These are phyloP conservation scores for Xenoacremonium recifei DNA, from an alignment of 2,329 filamentous ascomycete genomes.

Conservation along the genomic window DNA sequence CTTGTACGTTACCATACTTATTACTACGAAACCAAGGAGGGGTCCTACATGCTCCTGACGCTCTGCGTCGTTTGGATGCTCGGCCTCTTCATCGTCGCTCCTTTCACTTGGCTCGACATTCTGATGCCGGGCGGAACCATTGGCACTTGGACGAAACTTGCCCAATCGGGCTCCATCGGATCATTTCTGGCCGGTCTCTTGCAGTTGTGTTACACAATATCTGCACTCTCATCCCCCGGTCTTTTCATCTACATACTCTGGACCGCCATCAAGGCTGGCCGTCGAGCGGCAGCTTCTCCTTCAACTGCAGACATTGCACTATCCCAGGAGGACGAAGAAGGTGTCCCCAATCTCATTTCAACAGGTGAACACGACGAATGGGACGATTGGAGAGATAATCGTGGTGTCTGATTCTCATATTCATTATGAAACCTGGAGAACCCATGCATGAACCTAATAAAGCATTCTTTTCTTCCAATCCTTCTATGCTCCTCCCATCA, in stretches of 20 bases:
- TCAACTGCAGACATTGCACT: neutral
- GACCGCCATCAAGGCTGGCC: conserved; percentile 9
- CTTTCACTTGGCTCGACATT: conserved; percentile 7
- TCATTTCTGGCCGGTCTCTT: conserved; percentile 1
- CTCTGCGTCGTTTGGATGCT: conserved; percentile 15
- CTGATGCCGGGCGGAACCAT: conserved; percentile 4
- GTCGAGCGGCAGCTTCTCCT: neutral
- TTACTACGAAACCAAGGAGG: conserved; percentile 17
- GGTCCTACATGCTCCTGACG: conserved; percentile 14
- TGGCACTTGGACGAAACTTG: conserved; percentile 3
- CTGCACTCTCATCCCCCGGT: conserved; percentile 1
- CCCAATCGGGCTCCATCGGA: neutral
- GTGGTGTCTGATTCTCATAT: conserved; percentile 5
- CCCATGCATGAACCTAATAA: conserved; percentile 8
- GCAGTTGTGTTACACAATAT: conserved; percentile 1
- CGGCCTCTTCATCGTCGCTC: conserved; percentile 4
- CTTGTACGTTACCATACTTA: conserved; percentile 7
- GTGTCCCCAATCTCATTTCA: conserved; percentile 8
- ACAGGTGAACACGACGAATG: conserved; percentile 5
- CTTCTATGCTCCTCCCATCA: neutral
- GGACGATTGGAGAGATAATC: conserved; percentile 11
- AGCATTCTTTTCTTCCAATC: conserved; percentile 1
- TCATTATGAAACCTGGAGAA: conserved; percentile 5
- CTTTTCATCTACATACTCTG: conserved; percentile 15
- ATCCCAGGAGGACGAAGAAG: neutral